Percentiles rank a stretch among this genome's conserved stretches.
Conservation (phyloP, 2,329 filamentous ascomycete species). For the Dactylonectria macrodidyma region DNA sequence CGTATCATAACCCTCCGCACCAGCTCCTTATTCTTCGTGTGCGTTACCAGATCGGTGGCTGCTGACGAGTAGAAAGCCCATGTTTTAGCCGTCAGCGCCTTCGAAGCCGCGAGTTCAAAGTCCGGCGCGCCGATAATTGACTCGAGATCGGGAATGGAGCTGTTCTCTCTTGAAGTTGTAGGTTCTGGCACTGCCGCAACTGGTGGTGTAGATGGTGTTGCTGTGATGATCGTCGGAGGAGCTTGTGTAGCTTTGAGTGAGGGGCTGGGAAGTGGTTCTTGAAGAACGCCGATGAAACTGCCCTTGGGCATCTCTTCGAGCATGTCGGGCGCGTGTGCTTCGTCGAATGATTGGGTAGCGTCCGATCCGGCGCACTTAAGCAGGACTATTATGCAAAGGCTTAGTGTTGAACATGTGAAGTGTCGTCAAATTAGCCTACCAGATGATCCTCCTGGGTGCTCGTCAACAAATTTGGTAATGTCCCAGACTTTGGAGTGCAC, state of each 20-base stretch:
- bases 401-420: slow-evolving; percentile 12
- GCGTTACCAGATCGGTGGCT: slow-evolving; percentile 66
- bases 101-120: slow-evolving; percentile 63
- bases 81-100: slow-evolving; percentile 61
- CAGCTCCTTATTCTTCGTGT: slow-evolving; percentile 62
- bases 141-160: slow-evolving; percentile 55
- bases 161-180: slow-evolving; percentile 1
- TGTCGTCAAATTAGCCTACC: slow-evolving; percentile 39
- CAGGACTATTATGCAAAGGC: slow-evolving; percentile 60
- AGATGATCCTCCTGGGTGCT: slow-evolving; percentile 56
- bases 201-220: not conserved
- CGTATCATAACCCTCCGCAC: slow-evolving; percentile 66
- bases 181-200: not conserved
- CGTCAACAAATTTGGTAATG: slow-evolving; percentile 73
- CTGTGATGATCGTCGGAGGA: slow-evolving; percentile 3
- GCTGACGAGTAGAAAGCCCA: slow-evolving; percentile 71
- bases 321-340: slow-evolving; percentile 62
- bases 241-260: not conserved
- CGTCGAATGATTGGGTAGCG: slow-evolving; percentile 66
- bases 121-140: slow-evolving; percentile 65
- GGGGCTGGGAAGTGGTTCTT: slow-evolving; percentile 44
- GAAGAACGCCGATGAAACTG: slow-evolving; percentile 64
- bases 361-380: slow-evolving; percentile 66
- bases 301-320: slow-evolving; percentile 59
- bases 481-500: slow-evolving; percentile 79